phyloP scores from a whole-genome alignment of 208 protist species.

The Crithidia mellificae region DNA sequence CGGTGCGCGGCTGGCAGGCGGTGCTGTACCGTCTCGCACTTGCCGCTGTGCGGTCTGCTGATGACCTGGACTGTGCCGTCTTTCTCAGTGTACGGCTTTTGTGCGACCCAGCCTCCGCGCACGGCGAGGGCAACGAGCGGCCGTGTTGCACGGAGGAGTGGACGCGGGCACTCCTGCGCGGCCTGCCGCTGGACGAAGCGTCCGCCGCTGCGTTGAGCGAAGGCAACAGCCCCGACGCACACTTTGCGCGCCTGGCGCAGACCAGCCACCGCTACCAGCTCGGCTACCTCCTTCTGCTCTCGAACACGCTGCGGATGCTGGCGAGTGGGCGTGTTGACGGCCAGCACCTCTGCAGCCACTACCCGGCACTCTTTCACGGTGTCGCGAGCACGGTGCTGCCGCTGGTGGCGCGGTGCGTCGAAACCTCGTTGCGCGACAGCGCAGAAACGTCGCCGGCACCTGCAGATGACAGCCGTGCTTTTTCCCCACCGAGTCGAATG shows the following conservation, averaged over 20 bases:
- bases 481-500: constrained; percentile 44
- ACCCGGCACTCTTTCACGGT: constrained; percentile 37
- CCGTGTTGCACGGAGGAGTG: constrained; percentile 75
- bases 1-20: constrained; percentile 42
- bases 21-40: constrained; percentile 55
- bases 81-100: constrained; percentile 68
- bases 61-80: constrained; percentile 32
- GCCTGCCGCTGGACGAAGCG: constrained; percentile 15
- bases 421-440: constrained; percentile 25
- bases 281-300: constrained; percentile 57
- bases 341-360: constrained; percentile 53
- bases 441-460: not conserved
- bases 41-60: constrained; percentile 22
- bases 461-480: not conserved
- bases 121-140: constrained; percentile 83
- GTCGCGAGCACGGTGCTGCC: constrained; percentile 48
- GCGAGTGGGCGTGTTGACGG: constrained; percentile 30
- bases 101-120: constrained; percentile 53
- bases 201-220: constrained; percentile 7
- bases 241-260: constrained; percentile 21
- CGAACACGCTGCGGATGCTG: constrained; percentile 59
- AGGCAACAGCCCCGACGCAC: constrained; percentile 2
- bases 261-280: constrained; percentile 58
- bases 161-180: constrained; percentile 48
- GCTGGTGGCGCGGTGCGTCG: constrained; percentile 40